Base-by-base conservation (phyloP, 176 grass and related monocot species). In the Oryza coarctata region DNA sequence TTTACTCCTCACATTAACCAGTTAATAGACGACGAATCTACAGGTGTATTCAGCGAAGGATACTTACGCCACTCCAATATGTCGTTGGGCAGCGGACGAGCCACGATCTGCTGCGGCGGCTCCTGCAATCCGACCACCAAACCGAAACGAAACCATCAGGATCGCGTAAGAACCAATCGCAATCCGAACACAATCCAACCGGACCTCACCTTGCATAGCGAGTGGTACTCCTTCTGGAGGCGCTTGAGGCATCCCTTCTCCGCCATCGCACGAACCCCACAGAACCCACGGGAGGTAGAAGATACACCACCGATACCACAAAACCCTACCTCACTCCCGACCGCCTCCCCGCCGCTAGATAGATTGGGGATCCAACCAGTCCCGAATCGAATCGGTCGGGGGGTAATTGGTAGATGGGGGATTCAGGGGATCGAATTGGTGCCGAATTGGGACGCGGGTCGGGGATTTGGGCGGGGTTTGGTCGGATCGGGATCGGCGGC, bases 51-150 rank as follows among this genome's bases (percentile, higher is more conserved):
- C 7, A 23, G 76, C 2, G 2, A 14, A 71, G 36, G 18, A 13
- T 71, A 93, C 97, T 93, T 80, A 99, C 97, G 97, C 97, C 97
- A 99, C 84, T 99, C 97, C 52, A 99, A 50, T 74, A 99, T 99
- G 81, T 99, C 97, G 88, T 83, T 99, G 72, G 89, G 89, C 40
- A 94, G 89, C 33, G 97, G 97, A 60, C 93, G 93, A 77, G 97
- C 97, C 22, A 96, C 91, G 85, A 99, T 99, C 87, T 99, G 97
- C 35, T 93, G 91, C 31, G 91, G 93, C 60, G 97, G 93, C 88
- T 99, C 97, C 97, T 99, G 80, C 43, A 85, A 82, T 7, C 22
- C 22, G 6, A 14, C 0, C n/a, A n/a, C 49, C 55, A 63, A 44
- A 29, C 14, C 65, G 22, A 55, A 70, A 26, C 31, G 7, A 80